A percentile compares a stretch with the other conserved stretches of the same genome.
Evolutionary conservation across 2,329 filamentous ascomycete species (phyloP).

Genomic region (Fusarium kyushuense): DNA sequence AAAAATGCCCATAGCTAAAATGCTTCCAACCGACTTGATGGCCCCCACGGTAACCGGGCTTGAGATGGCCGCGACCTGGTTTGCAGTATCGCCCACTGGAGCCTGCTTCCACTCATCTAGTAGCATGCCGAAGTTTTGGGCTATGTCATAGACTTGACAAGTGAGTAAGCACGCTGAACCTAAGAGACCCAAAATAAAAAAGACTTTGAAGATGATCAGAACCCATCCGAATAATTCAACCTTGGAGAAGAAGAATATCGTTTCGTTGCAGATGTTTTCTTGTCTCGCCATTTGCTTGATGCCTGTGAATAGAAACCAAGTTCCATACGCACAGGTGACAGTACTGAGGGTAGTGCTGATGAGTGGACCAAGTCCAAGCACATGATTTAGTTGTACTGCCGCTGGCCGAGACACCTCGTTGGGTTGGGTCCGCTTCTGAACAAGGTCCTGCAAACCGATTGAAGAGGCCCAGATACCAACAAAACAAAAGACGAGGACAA

Average conservation of each 20-base stretch:
- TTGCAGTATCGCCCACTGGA: not conserved
- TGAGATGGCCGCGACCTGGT: not conserved
- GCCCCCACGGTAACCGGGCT: not conserved
- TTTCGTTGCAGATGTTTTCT: not conserved
- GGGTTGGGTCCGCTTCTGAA: not conserved
- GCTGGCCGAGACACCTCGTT: too few relatives aligned
- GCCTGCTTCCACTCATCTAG: not conserved
- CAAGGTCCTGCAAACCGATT: not conserved
- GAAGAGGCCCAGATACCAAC: not conserved
- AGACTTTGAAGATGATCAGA: not conserved
- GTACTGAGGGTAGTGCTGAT: not conserved
- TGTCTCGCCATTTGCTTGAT: not conserved
- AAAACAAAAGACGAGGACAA: slow-evolving; percentile 1
- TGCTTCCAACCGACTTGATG: not conserved
- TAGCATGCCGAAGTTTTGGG: not conserved
- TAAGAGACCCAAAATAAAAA: not conserved
- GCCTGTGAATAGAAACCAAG: not conserved
- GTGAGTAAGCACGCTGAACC: not conserved
- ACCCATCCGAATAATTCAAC: not conserved
- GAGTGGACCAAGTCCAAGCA: not conserved
- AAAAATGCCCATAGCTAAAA: not conserved
- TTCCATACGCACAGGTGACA: not conserved
- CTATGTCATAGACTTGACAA: not conserved
- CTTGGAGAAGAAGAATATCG: not conserved
- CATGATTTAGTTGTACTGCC: too few relatives aligned